These are phyloP conservation scores for Neocucurbitaria cava DNA, from an alignment of 2,329 filamentous ascomycete genomes.

Conservation along the genomic window DNA sequence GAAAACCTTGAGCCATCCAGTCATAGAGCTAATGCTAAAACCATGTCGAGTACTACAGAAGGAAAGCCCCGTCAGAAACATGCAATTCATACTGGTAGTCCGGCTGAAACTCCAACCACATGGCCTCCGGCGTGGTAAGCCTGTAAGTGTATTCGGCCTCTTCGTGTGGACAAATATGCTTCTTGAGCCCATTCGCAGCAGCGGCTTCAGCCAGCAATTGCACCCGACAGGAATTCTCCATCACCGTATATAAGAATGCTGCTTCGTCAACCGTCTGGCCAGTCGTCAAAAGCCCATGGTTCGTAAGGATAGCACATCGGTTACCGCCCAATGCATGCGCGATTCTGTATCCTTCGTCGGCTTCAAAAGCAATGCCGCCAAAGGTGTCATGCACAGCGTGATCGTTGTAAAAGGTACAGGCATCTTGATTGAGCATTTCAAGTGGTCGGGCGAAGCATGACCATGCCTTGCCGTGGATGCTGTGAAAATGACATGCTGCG, in stretches of 20 bases:
- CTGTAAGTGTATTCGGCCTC: no score
- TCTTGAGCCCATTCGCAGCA: no score
- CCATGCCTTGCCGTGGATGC: constrained; percentile 68
- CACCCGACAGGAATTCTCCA: constrained; percentile 69
- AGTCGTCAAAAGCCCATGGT: constrained; percentile 73
- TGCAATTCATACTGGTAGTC: no score
- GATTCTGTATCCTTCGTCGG: constrained; percentile 67
- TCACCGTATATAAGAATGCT: constrained; percentile 67
- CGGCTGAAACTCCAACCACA: no score
- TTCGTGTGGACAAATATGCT: no score
- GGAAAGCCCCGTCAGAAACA: no score
- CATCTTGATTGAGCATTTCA: constrained; percentile 72
- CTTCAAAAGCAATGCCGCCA: constrained; percentile 65
- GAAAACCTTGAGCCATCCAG: no score
- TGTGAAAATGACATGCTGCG: constrained; percentile 71
- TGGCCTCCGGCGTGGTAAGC: no score
- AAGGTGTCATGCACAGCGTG: constrained; percentile 66
- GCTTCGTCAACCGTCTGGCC: constrained; percentile 74
- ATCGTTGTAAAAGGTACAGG: constrained; percentile 65
- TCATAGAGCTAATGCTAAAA: no score
- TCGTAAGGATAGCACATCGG: constrained; percentile 67
- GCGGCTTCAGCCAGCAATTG: no score
- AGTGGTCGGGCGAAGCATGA: constrained; percentile 65
- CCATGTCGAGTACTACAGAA: no score
- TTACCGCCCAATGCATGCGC: constrained; percentile 67